phyloP scores from a whole-genome alignment of 331 rosid species.

The Acacia pycnantha region DNA sequence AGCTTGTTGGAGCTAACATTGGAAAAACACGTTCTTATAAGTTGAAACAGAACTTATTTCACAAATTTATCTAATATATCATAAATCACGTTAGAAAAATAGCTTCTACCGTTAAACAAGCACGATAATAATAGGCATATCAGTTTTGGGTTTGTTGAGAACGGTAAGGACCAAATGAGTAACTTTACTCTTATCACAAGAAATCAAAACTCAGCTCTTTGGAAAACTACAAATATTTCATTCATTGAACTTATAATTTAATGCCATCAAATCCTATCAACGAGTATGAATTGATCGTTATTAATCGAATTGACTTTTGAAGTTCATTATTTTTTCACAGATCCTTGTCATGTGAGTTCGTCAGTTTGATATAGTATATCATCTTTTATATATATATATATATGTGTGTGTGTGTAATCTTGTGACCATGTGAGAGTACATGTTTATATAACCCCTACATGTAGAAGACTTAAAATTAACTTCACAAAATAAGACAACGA shows the following conservation, averaged over 20 bases:
- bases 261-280: neutral
- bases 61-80: too few relatives aligned
- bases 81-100: too few relatives aligned
- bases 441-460: neutral
- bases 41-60: too few relatives aligned
- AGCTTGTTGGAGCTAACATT: too few relatives aligned
- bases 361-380: neutral
- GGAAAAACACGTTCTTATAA: too few relatives aligned
- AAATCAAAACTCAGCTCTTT: slow-evolving; percentile 12
- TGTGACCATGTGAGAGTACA: neutral
- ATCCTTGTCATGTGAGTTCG: neutral
- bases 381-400: too few relatives aligned
- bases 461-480: neutral
- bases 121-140: neutral
- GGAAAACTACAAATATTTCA: neutral
- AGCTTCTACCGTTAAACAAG: too few relatives aligned
- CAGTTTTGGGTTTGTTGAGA: neutral
- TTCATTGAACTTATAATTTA: slow-evolving; percentile 32
- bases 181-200: slow-evolving; percentile 22
- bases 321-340: neutral
- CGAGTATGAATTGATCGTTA: neutral
- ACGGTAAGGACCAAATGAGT: neutral
- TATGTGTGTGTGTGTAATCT: too few relatives aligned
- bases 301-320: slow-evolving; percentile 38
- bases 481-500: neutral